Evolutionary conservation across 257 asterid species (phyloP).

Genomic region (Asclepias syriaca): DNA sequence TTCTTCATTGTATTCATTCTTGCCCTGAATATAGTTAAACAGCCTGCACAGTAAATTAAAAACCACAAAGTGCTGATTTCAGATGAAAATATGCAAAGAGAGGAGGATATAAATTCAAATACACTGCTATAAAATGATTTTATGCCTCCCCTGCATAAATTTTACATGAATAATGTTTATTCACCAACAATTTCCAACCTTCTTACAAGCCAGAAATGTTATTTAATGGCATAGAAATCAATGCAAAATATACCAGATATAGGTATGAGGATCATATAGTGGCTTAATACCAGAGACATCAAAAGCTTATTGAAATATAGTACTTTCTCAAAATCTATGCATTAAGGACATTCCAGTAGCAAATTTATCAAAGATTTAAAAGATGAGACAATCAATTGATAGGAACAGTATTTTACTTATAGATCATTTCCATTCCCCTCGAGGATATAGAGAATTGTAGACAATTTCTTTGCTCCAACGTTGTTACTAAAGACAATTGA

Average conservation of each 20-base stretch:
- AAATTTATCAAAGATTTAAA: not conserved
- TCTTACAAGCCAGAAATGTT: not conserved
- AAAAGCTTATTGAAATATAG: not conserved
- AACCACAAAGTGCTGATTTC: not conserved
- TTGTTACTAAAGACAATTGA: not conserved
- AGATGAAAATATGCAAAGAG: not conserved
- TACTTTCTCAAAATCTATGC: not conserved
- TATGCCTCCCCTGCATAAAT: not conserved
- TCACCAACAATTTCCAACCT: not conserved
- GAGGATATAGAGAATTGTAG: not conserved
- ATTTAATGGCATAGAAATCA: not conserved
- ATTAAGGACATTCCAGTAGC: not conserved
- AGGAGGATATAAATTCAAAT: not conserved
- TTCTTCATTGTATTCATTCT: constrained; percentile 39
- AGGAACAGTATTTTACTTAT: not conserved
- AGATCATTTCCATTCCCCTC: not conserved
- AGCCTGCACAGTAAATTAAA: constrained; percentile 34
- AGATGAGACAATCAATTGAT: not conserved
- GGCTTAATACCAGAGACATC: not conserved
- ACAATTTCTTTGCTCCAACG: not conserved
- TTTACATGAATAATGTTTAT: not conserved
- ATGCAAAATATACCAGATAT: not conserved
- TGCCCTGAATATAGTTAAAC: constrained; percentile 68
- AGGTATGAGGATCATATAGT: not conserved
- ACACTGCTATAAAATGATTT: not conserved